Evolutionary conservation across 2,329 filamentous ascomycete genomes (phyloP), one percentile per base, ranked within the genome.

Genomic region (Xylariomycetidae sp.): DNA sequence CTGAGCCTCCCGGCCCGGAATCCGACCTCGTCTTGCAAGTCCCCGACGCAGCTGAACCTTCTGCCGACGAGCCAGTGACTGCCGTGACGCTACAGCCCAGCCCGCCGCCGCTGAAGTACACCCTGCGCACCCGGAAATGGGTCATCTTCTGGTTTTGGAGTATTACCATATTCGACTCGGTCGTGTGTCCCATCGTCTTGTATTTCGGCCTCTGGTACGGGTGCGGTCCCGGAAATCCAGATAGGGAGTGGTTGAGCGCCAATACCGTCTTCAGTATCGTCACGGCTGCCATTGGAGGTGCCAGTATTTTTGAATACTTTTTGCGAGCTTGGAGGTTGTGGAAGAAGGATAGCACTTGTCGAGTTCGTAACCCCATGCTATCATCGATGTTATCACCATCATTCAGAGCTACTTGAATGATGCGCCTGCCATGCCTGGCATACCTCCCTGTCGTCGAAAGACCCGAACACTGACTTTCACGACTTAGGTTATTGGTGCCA

Each of bases 131-230:
- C 7, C 42, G 75, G 27, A 75, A 75, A 49, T 69, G 67, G 57
- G 62, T 66, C 26, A 77, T 80, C 40, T 59, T 67, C 27, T 57
- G 74, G 40, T 80, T 80, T 59, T 80, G 76, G 76, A 61, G 59
- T 1, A 51, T 80, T 23, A 76, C 80, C 37, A 50, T 80, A 11
- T 49, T 80, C 37, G 76, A 80, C 56, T 72, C 69, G 30, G 60
- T 77, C 37, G 68, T 63, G 36, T 72, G 77, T 56, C 77, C 77
- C 15, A 64, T 80, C 38, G 67, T 63, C 4, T 61, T 80, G 5
- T 80, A 80, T 57, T 81, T 74, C 61, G 64, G 68, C 28, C 60
- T 80, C 27, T 77, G 72, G 70, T 79, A 79, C 42, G 64, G 62
- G 38, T 33, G 34, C 17, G 41, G 41, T 16, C 38, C 41, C 11